Conservation (phyloP, 1,284 basidiomycete genomes). For the Butyriboletus appendiculatus region DNA sequence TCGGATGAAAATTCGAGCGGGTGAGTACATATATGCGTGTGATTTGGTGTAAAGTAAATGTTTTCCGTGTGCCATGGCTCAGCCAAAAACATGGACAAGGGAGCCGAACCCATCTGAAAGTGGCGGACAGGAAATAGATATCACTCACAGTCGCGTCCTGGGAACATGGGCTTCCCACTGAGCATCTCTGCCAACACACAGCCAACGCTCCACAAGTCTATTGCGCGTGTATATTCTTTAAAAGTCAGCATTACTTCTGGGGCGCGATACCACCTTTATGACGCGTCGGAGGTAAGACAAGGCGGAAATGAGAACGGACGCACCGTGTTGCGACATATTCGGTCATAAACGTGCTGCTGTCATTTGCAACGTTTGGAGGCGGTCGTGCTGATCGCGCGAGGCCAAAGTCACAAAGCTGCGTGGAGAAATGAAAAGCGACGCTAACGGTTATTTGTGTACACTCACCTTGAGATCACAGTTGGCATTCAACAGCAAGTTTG, state of each 20-base stretch:
- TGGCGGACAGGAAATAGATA: background rate
- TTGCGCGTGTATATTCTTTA: slow-evolving; percentile 91
- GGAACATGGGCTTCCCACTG: slow-evolving; percentile 87
- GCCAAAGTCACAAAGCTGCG: slow-evolving; percentile 89
- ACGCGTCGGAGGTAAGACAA: slow-evolving; percentile 1
- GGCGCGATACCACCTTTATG: slow-evolving; percentile 84
- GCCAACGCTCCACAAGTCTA: slow-evolving; percentile 93
- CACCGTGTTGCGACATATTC: slow-evolving; percentile 90
- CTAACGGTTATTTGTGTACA: slow-evolving; percentile 5
- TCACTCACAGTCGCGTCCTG: slow-evolving; percentile 75
- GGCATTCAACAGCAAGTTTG: slow-evolving; percentile 89
- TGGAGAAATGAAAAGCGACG: slow-evolving; percentile 7
- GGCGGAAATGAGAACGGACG: slow-evolving; percentile 7
- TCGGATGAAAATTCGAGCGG: background rate
- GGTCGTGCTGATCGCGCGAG: slow-evolving; percentile 83
- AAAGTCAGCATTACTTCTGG: slow-evolving; percentile 96
- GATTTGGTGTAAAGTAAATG: background rate
- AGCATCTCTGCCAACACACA: slow-evolving; percentile 96
- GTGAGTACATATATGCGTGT: background rate
- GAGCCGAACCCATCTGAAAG: slow-evolving; percentile 2
- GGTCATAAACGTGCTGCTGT: slow-evolving; percentile 90
- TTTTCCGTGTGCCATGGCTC: background rate
- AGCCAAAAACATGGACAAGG: background rate
- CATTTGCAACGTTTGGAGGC: slow-evolving; percentile 78
- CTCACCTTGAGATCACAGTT: slow-evolving; percentile 92